phyloP scores from a whole-genome alignment of 1,284 basidiomycete species.

The Phellinidium pouzarii region DNA sequence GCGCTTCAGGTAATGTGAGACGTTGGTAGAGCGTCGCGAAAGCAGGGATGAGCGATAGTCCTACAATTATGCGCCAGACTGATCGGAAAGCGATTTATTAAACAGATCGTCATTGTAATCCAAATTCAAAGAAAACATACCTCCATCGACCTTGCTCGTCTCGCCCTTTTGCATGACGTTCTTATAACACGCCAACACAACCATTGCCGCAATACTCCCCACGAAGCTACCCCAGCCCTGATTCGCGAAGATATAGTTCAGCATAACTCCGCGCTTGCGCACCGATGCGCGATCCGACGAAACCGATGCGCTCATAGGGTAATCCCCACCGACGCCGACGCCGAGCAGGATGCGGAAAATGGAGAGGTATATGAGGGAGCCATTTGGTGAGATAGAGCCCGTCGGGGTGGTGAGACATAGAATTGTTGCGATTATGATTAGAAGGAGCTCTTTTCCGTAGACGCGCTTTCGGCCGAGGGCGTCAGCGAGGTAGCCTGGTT shows the following conservation, averaged over 20 bases:
- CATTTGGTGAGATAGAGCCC: slow-evolving; percentile 37
- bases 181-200: slow-evolving; percentile 66
- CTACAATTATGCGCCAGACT: slow-evolving; percentile 46
- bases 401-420: slow-evolving; percentile 47
- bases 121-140: slow-evolving; percentile 31
- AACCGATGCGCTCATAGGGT: slow-evolving; percentile 72
- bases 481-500: slow-evolving; percentile 50
- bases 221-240: slow-evolving; percentile 69
- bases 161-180: slow-evolving; percentile 50
- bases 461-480: slow-evolving; percentile 59
- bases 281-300: slow-evolving; percentile 65
- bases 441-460: slow-evolving; percentile 76
- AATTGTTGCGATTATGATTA: slow-evolving; percentile 69
- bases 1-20: slow-evolving; percentile 66
- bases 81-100: slow-evolving; percentile 19
- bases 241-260: slow-evolving; percentile 70
- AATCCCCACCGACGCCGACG: slow-evolving; percentile 77
- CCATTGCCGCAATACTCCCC: slow-evolving; percentile 60
- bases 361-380: slow-evolving; percentile 51
- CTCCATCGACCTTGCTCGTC: slow-evolving; percentile 58
- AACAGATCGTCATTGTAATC: background rate
- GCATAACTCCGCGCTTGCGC: slow-evolving; percentile 65
- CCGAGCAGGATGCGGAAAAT: slow-evolving; percentile 68
- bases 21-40: slow-evolving; percentile 65
- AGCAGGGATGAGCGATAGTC: slow-evolving; percentile 50